Evolutionary conservation across 345 rosid genomes (phyloP), one percentile per base, ranked within the genome.

Genomic region (Pistacia integerrima): DNA sequence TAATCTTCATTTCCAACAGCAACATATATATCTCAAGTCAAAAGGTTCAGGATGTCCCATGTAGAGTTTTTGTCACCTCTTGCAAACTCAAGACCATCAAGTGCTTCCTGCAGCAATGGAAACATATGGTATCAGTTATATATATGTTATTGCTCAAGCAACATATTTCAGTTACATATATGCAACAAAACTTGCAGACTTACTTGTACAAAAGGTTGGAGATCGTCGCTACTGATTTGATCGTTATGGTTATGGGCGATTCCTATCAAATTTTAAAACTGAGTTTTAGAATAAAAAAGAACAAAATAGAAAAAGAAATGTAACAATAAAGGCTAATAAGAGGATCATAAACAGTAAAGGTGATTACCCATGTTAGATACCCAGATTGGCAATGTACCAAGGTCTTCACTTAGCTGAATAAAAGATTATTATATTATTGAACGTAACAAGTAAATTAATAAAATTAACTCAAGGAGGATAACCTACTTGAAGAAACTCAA

Each of bases 1-100:
- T 25, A 25, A 25, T 97, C 99, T 70, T 94, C 98, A 72, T 97
- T 97, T 59, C 99, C 98, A 54, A 97, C 63, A 30, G 98, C 98
- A 85, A 97, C 95, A 74, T 94, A 92, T 87, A 74, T 94, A 92
- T 87, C 78, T 92, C 76, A 97, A 84, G 76, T 97, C 93, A 81
- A 97, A 97, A 65, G 99, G 99, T 60, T 91, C 87, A 12, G 90
- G 86, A 66, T 91, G 98, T 73, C 99, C 99, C 99, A 96, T 1
- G 73, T 87, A 57, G 99, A 91, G 80, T 79, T 81, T 33, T 88
- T 64, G 78, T 85, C 91, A 61, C 97, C 99, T 82, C 90, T 85
- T 38, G 99, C 97, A 87, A 96, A 96, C 79, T 92, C 97, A 49
- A 93, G 81, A 64, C 99, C 94, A 60, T 93, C 99, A 55, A 96